Evolutionary conservation across 148 eudicot species (phyloP).

Genomic region (Pouteria glomerata): DNA sequence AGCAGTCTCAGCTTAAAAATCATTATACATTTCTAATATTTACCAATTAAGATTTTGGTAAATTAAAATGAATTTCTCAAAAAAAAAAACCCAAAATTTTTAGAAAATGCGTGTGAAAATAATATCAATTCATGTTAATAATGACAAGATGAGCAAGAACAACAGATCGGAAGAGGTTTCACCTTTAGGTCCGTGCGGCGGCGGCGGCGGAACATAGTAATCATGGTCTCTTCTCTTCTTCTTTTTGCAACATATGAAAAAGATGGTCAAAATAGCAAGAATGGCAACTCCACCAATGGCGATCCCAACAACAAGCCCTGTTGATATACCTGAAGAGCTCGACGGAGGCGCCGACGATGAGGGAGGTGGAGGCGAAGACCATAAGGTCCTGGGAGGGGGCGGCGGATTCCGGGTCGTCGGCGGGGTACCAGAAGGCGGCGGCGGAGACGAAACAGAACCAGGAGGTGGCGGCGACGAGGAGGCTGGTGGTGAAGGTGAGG

Average conservation of each 20-base stretch:
- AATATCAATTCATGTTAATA: background rate
- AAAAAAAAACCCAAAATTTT: background rate
- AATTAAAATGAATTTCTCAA: background rate
- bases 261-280: constrained; percentile 36
- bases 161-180: background rate
- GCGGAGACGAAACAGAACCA: constrained; percentile 3
- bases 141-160: background rate
- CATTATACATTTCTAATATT: background rate
- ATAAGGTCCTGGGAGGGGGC: too few species aligned
- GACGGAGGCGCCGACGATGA: constrained; percentile 20
- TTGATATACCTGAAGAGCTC: constrained; percentile 39
- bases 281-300: constrained; percentile 59
- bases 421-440: constrained; percentile 22
- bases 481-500: constrained; percentile 20
- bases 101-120: background rate
- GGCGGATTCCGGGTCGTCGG: constrained; percentile 26
- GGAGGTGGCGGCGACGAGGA: constrained; percentile 17
- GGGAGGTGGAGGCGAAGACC: constrained; percentile 25
- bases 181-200: constrained; percentile 51
- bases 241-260: constrained; percentile 61
- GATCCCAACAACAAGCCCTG: constrained; percentile 65
- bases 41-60: background rate
- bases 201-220: constrained; percentile 38
- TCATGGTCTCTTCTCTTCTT: constrained; percentile 46
- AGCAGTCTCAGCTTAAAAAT: background rate